A percentile compares a stretch with the other conserved stretches of the same genome.
These are phyloP conservation scores for Botrytis fragariae DNA, from an alignment of 2,329 filamentous ascomycete species.

Conservation along the genomic window DNA sequence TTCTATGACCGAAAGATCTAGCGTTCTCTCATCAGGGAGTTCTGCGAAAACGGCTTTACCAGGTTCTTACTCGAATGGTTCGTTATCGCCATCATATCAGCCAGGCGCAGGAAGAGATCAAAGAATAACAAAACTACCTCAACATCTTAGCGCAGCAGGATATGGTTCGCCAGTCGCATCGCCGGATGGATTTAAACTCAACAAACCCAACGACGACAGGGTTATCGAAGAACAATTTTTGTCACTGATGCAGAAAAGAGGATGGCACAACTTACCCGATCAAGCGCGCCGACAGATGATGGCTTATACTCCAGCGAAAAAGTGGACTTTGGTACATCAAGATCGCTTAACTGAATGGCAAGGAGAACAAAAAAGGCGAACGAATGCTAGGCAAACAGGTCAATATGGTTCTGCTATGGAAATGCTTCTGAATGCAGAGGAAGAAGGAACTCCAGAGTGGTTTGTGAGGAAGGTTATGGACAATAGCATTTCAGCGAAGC, in stretches of 20 bases:
- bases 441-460: conserved; percentile 96
- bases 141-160: conserved; percentile 31
- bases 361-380: conserved; percentile 85
- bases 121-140: conserved; percentile 53
- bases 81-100: conserved; percentile 38
- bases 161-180: conserved; percentile 27
- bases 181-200: conserved; percentile 54
- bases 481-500: conserved; percentile 86
- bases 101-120: conserved; percentile 45
- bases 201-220: conserved; percentile 74
- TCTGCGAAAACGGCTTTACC: conserved; percentile 54
- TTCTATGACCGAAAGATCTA: conserved; percentile 56
- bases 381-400: conserved; percentile 68
- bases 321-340: conserved; percentile 96
- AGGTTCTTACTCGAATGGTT: conserved; percentile 56
- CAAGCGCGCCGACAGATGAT: conserved; percentile 94
- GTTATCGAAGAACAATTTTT: conserved; percentile 89
- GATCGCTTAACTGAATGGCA: conserved; percentile 92
- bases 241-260: conserved; percentile 93
- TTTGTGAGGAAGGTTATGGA: conserved; percentile 97
- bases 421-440: conserved; percentile 76
- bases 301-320: conserved; percentile 89
- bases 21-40: conserved; percentile 54
- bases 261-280: conserved; percentile 95
- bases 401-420: conserved; percentile 67